Conservation (phyloP, 768 basidiomycete species). For the Mycena haematopus region DNA sequence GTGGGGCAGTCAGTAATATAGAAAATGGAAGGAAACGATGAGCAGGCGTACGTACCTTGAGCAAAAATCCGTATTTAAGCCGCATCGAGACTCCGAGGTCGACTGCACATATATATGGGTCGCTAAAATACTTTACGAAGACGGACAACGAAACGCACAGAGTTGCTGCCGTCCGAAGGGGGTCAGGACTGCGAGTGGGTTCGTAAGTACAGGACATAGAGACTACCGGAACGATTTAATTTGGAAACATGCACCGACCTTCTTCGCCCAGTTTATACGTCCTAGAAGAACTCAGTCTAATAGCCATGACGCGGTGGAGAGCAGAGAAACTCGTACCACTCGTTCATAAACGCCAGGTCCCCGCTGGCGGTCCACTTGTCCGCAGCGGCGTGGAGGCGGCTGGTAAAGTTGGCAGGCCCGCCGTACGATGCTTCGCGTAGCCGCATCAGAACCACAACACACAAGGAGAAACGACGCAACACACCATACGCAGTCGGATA, state of each 20-base stretch:
- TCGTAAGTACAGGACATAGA: slow-evolving; percentile 26
- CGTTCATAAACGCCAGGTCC: slow-evolving; percentile 76
- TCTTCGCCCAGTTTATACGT: slow-evolving; percentile 92
- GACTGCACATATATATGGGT: slow-evolving; percentile 40
- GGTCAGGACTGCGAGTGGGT: slow-evolving; percentile 64
- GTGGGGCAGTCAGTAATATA: background rate
- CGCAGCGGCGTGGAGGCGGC: slow-evolving; percentile 60
- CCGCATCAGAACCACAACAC: background rate
- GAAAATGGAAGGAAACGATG: background rate
- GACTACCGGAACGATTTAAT: no score
- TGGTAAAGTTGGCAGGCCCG: slow-evolving; percentile 63
- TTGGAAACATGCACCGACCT: slow-evolving; percentile 46
- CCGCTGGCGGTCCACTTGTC: slow-evolving; percentile 70
- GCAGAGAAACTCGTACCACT: slow-evolving; percentile 60
- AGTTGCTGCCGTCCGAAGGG: slow-evolving; percentile 90
- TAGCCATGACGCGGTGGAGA: slow-evolving; percentile 3
- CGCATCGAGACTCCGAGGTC: slow-evolving; percentile 75
- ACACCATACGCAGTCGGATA: slow-evolving; percentile 71
- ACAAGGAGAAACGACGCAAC: slow-evolving; percentile 32
- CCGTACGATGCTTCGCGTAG: slow-evolving; percentile 58
- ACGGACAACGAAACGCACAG: slow-evolving; percentile 51
- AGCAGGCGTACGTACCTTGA: slow-evolving; percentile 49
- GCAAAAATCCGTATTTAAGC: slow-evolving; percentile 79
- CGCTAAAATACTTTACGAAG: background rate
- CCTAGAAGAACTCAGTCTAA: slow-evolving; percentile 47